Evolutionary conservation across 768 basidiomycete species (phyloP).

Genomic region (Lentinula sp.): DNA sequence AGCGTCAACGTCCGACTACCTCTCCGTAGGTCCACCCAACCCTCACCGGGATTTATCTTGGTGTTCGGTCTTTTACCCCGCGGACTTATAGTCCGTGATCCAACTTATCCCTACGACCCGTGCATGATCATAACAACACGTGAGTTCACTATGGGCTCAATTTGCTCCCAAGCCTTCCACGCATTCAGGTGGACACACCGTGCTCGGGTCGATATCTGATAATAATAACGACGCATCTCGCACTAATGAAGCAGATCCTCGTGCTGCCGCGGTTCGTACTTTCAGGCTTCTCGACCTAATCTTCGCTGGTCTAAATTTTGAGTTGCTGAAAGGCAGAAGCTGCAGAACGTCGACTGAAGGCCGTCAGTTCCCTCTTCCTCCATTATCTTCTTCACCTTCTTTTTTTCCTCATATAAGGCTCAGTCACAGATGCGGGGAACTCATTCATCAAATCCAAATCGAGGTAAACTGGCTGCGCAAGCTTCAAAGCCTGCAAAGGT

Average conservation of each 20-base stretch:
- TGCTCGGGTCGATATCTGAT: conserved; percentile 33
- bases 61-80: no score
- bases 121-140: no score
- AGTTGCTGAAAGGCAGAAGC: conserved; percentile 37
- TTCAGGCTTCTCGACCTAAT: not conserved
- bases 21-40: no score
- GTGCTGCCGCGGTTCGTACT: conserved; percentile 36
- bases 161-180: conserved; percentile 46
- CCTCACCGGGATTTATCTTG: no score
- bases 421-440: conserved; percentile 41
- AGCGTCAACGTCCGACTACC: no score
- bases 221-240: conserved; percentile 20
- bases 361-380: conserved; percentile 31
- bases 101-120: no score
- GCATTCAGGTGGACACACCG: conserved; percentile 42
- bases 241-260: conserved; percentile 32
- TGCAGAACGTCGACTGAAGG: conserved; percentile 52
- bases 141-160: conserved; percentile 47
- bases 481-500: conserved; percentile 27
- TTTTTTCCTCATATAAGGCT: conserved; percentile 10
- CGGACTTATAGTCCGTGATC: no score
- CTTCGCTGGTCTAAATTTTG: not conserved
- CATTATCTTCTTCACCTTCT: conserved; percentile 11
- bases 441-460: conserved; percentile 37
- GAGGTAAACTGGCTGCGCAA: conserved; percentile 39